Base-by-base conservation (phyloP, 768 basidiomycete species). In the Kwoniella mangroviensis region DNA sequence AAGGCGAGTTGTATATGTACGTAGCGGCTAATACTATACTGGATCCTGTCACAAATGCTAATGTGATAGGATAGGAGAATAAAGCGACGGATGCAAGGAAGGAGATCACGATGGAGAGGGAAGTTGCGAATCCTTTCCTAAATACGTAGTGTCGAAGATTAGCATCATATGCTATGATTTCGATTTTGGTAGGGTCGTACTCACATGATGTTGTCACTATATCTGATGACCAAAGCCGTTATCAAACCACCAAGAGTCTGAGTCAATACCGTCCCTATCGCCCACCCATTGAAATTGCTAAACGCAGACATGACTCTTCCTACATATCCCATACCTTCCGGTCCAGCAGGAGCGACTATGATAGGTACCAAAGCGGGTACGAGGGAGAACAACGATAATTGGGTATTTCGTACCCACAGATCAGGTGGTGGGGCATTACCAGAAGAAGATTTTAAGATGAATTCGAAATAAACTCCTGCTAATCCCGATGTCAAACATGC, bases 381-480 rank as follows among this genome's bases (percentile, higher is more conserved):
- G 53, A 98, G 87, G 59, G 93, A 95, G 86, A 98, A 98, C 65
- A 95, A 87, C 24, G 93, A 95, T 17, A 98, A 88, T 83, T 98
- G 96, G 70, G 96, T 91, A 82, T 98, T 98, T 79, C 96, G 91
- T 68, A 96, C 90, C 96, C 96, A 98, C 12, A 98, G 86, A 84
- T 97, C 93, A 1, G 78, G 78, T 9, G 75, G 62, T 4, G 76
- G 76, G 3, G 68, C 63, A 19, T 58, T 49, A 3, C 67, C 51
- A 3, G 70, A 59, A 2, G 92, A 91, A 75, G 91, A 90, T 85
- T 96, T 98, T 73, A 95, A 86, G 43, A 94, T 94, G 91, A 96
- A 94, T 85, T 98, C 96, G 75, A 98, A 98, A 85, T 98, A 98
- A 28, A 98, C 95, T 6, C 95, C 95, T 0, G 95, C 95, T 55